Evolutionary conservation across 352 stramenopile species (phyloP).

Genomic region (Phytophthora niederhauseri): DNA sequence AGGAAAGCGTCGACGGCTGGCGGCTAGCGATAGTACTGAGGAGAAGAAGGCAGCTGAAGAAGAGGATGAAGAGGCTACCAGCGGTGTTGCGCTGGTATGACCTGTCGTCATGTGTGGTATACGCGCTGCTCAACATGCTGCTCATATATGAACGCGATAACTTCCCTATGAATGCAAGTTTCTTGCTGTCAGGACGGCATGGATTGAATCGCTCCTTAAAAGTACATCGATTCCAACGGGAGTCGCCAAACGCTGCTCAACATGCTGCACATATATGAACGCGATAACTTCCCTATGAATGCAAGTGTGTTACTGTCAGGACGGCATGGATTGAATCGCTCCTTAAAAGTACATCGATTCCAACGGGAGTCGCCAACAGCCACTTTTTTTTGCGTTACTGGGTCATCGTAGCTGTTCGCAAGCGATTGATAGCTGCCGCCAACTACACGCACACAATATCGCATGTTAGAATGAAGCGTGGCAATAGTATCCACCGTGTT

Average conservation of each 20-base stretch:
- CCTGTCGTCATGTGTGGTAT: background rate
- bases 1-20: constrained; percentile 35
- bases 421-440: constrained; percentile 87
- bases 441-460: constrained; percentile 51
- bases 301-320: too few relatives aligned
- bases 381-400: constrained; percentile 44
- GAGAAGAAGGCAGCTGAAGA: constrained; percentile 22
- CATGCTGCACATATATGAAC: too few relatives aligned
- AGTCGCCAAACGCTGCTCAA: background rate
- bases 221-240: too few relatives aligned
- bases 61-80: constrained; percentile 19
- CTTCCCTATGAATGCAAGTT: too few relatives aligned
- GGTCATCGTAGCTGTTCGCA: constrained; percentile 75
- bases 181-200: too few relatives aligned
- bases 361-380: too few relatives aligned
- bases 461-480: constrained; percentile 1
- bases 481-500: background rate
- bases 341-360: too few relatives aligned
- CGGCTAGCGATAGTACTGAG: constrained; percentile 5
- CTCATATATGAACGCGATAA: too few relatives aligned
- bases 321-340: too few relatives aligned
- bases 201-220: too few relatives aligned
- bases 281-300: too few relatives aligned
- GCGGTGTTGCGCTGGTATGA: constrained; percentile 33
- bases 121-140: background rate